phyloP scores from a whole-genome alignment of 176 grass and related monocot species.

The Musa itinerans region DNA sequence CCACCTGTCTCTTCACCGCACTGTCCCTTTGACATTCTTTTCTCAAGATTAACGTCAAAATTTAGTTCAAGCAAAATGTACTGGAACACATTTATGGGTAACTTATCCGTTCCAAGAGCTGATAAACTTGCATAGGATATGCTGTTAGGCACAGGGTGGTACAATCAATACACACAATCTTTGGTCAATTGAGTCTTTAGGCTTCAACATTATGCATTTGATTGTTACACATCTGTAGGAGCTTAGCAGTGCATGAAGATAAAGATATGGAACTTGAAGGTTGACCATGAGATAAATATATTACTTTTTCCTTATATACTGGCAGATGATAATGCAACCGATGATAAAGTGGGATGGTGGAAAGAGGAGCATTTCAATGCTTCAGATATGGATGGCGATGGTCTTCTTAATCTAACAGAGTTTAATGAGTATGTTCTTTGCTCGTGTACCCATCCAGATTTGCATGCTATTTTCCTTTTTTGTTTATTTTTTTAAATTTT shows the following conservation, averaged over 20 bases:
- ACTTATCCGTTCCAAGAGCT: too few species aligned
- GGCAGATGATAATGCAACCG: conserved; percentile 62
- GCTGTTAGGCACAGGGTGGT: too few species aligned
- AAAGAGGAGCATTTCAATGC: conserved; percentile 76
- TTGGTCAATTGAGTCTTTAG: too few species aligned
- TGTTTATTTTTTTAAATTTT: conserved; percentile 21
- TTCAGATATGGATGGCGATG: conserved; percentile 60
- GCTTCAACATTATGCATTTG: background rate
- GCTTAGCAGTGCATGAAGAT: background rate
- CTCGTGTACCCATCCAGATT: background rate
- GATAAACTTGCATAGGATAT: too few species aligned
- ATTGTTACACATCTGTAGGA: background rate
- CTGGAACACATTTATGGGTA: too few species aligned
- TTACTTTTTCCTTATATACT: conserved; percentile 8
- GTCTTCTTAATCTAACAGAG: conserved; percentile 78
- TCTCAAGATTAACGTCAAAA: too few species aligned
- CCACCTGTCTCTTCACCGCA: too few species aligned
- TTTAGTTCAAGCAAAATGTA: too few species aligned
- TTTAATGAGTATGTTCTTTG: conserved; percentile 72
- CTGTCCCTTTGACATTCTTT: too few species aligned
- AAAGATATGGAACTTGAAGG: background rate
- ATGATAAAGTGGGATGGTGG: conserved; percentile 87
- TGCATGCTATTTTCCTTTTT: conserved; percentile 1
- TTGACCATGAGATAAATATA: background rate
- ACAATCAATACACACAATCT: too few species aligned